These are phyloP conservation scores for Alternaria arbusti DNA, from an alignment of 2,329 filamentous ascomycete species.

Conservation along the genomic window DNA sequence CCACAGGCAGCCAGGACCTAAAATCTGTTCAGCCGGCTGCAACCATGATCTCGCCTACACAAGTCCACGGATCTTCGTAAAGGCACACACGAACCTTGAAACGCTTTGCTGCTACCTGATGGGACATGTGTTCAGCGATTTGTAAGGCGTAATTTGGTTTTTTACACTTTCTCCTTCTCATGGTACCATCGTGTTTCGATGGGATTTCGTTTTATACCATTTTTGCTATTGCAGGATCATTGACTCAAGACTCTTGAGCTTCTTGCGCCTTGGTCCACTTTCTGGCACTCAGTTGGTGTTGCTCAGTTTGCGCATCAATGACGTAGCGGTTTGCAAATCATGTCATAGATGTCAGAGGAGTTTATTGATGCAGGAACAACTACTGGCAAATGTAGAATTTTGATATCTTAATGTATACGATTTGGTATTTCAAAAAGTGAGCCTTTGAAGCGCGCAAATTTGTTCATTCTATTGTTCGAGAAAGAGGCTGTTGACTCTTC, in stretches of 20 bases:
- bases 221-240: not conserved
- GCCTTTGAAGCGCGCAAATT: not conserved
- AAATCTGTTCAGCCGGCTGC: conserved; percentile 2
- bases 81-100: not conserved
- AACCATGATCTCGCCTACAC: conserved; percentile 1
- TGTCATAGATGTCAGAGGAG: not conserved
- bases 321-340: not conserved
- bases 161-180: not conserved
- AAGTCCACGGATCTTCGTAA: conserved; percentile 1
- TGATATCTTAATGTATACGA: not conserved
- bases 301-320: not conserved
- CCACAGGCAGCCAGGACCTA: conserved; percentile 2
- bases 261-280: not conserved
- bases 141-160: not conserved
- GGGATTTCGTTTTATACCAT: conserved; percentile 14
- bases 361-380: not conserved
- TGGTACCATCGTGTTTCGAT: conserved; percentile 3
- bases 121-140: not conserved
- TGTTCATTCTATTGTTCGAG: not conserved
- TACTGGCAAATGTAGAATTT: not conserved
- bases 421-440: not conserved
- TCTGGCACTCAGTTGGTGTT: not conserved
- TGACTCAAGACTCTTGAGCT: not conserved
- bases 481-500: not conserved
- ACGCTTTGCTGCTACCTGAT: not conserved